A percentile compares a stretch with the other conserved stretches of the same genome.
Conservation (phyloP, 2,329 filamentous ascomycete species). For the Coniella lustricola region DNA sequence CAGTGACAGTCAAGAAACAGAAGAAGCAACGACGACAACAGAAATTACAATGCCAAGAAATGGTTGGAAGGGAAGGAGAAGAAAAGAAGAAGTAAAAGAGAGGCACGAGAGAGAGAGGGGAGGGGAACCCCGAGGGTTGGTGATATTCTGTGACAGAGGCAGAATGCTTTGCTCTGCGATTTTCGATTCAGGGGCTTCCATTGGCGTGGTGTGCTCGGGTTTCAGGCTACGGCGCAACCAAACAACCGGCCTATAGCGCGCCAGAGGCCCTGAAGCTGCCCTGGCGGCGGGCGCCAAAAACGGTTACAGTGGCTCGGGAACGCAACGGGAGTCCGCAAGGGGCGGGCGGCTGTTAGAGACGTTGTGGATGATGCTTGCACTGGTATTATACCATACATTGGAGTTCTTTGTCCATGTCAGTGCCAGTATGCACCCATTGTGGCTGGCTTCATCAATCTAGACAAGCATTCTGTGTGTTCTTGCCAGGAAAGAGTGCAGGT, state of each 20-base stretch:
- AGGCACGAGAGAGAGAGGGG: background rate
- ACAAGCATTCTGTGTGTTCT: background rate
- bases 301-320: no score
- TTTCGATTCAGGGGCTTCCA: conserved; percentile 7
- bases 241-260: conserved; percentile 7
- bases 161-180: conserved; percentile 4
- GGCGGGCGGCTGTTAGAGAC: background rate
- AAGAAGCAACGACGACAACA: background rate
- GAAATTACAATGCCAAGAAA: conserved; percentile 1
- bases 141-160: conserved; percentile 6
- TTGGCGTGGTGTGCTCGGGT: conserved; percentile 6
- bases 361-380: no score
- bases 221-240: conserved; percentile 12
- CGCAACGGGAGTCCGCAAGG: background rate
- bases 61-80: background rate
- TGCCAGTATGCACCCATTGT: no score
- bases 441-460: background rate
- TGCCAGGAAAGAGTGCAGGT: no score
- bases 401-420: no score
- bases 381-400: no score
- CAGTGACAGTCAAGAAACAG: background rate
- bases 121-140: conserved; percentile 1
- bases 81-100: conserved; percentile 2
- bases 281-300: background rate
- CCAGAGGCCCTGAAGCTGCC: background rate